A percentile compares a stretch with the other conserved stretches of the same genome.
Evolutionary conservation across 306 rosid species (phyloP).

Genomic region (Inga oerstediana): DNA sequence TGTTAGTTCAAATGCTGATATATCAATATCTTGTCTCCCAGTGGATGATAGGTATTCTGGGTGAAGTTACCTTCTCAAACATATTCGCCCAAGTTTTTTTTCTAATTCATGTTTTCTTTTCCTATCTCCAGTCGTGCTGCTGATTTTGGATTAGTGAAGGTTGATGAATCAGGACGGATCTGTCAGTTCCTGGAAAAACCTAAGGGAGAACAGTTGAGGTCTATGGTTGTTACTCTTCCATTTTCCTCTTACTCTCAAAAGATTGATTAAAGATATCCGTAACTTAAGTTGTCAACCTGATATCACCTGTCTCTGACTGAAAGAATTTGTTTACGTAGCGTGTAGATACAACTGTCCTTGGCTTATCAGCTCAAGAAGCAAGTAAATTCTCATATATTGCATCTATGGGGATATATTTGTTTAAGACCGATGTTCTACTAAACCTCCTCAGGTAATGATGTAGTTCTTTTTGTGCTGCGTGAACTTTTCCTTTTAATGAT

Average conservation of each 20-base stretch:
- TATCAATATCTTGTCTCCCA: conserved; percentile 55
- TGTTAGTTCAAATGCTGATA: conserved; percentile 47
- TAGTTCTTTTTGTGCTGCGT: conserved; percentile 10
- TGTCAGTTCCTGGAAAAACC: conserved; percentile 54
- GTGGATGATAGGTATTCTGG: conserved; percentile 52
- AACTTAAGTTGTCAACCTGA: conserved; percentile 20
- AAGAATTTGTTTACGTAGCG: conserved; percentile 42
- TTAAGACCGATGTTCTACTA: conserved; percentile 50
- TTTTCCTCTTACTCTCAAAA: conserved; percentile 24
- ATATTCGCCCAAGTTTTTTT: background rate
- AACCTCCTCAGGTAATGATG: conserved; percentile 54
- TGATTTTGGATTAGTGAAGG: conserved; percentile 54
- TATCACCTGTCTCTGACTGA: conserved; percentile 30
- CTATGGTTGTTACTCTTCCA: conserved; percentile 54
- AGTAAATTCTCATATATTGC: conserved; percentile 52
- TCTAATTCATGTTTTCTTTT: conserved; percentile 18
- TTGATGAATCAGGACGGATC: conserved; percentile 53
- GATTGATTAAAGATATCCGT: conserved; percentile 9
- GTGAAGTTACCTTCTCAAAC: conserved; percentile 25
- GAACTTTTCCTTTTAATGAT: background rate
- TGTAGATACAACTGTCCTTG: conserved; percentile 52
- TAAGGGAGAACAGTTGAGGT: conserved; percentile 47
- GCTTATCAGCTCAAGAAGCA: conserved; percentile 52
- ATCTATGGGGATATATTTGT: conserved; percentile 59
- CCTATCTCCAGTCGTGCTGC: conserved; percentile 47